phyloP scores from a whole-genome alignment of 768 basidiomycete species.

The Phylloporus arenicola region DNA sequence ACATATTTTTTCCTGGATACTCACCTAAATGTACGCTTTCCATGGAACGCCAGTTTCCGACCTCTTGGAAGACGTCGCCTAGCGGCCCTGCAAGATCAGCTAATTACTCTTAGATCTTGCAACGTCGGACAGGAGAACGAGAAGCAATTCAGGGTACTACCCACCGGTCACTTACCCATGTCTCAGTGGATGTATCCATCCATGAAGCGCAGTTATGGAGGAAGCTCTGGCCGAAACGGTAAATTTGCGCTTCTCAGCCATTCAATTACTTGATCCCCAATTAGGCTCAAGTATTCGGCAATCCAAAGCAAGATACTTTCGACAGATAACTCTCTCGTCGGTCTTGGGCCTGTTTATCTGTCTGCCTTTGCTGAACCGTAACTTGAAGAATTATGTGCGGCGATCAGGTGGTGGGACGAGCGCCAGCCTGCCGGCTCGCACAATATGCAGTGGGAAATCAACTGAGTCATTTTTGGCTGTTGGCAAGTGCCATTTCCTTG shows the following conservation, averaged over 20 bases:
- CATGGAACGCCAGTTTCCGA: constrained; percentile 3
- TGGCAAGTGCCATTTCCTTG: constrained; percentile 1
- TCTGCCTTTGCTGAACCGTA: constrained; percentile 4
- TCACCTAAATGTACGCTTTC: constrained; percentile 1
- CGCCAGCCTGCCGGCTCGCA: constrained; percentile 4
- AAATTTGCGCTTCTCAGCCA: constrained; percentile 14
- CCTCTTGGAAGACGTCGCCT: not conserved
- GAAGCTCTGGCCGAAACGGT: constrained; percentile 8
- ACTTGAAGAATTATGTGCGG: not conserved
- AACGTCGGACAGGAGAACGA: not conserved
- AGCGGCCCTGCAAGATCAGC: not conserved
- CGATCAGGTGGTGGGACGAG: constrained; percentile 11
- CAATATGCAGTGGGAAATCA: constrained; percentile 14
- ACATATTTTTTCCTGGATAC: not conserved
- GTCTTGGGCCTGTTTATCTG: constrained; percentile 3
- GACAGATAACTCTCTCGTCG: not conserved
- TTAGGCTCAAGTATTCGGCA: constrained; percentile 17
- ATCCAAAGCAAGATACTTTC: constrained; percentile 6
- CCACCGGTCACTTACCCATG: constrained; percentile 7
- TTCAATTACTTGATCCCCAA: constrained; percentile 20
- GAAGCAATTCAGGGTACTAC: not conserved
- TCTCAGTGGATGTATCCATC: not conserved
- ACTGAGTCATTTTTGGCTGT: constrained; percentile 8
- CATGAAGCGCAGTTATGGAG: constrained; percentile 4
- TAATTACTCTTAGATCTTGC: not conserved